Evolutionary conservation across 805 yeast species (phyloP).

Genomic region (Cyberlindnera bimundalis): DNA sequence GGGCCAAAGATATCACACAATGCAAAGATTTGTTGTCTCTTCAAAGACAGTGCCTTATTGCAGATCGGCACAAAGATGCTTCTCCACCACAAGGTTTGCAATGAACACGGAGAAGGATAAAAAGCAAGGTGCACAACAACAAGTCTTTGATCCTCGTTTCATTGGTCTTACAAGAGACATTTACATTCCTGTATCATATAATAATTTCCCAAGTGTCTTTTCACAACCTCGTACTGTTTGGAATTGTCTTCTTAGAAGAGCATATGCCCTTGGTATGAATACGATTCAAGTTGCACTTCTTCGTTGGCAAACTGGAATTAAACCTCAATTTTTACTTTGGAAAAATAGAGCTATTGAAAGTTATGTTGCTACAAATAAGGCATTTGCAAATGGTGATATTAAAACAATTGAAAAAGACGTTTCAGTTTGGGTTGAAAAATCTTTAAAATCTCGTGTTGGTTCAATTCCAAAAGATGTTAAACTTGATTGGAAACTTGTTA

Average conservation of each 20-base stretch:
- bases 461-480: slow-evolving; percentile 55
- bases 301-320: slow-evolving; percentile 64
- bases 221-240: slow-evolving; percentile 40
- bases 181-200: slow-evolving; percentile 50
- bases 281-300: slow-evolving; percentile 64
- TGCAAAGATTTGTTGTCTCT: neutral
- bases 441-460: slow-evolving; percentile 48
- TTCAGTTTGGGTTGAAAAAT: slow-evolving; percentile 61
- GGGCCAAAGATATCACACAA: neutral
- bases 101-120: slow-evolving; percentile 7
- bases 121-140: slow-evolving; percentile 20
- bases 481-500: slow-evolving; percentile 73
- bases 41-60: slow-evolving; percentile 2
- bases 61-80: slow-evolving; percentile 3
- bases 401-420: slow-evolving; percentile 41
- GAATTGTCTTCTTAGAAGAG: slow-evolving; percentile 52
- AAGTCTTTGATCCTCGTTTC: slow-evolving; percentile 37
- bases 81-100: slow-evolving; percentile 7
- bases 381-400: slow-evolving; percentile 65
- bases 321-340: slow-evolving; percentile 73
- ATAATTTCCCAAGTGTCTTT: slow-evolving; percentile 41
- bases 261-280: slow-evolving; percentile 62
- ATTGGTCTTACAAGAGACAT: slow-evolving; percentile 40
- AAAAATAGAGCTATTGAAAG: slow-evolving; percentile 78
- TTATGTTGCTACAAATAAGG: slow-evolving; percentile 74